Percentiles rank a stretch among this genome's conserved stretches.
Evolutionary conservation across 2,329 filamentous ascomycete genomes (phyloP).

Genomic region (Sphaerulina populicola): DNA sequence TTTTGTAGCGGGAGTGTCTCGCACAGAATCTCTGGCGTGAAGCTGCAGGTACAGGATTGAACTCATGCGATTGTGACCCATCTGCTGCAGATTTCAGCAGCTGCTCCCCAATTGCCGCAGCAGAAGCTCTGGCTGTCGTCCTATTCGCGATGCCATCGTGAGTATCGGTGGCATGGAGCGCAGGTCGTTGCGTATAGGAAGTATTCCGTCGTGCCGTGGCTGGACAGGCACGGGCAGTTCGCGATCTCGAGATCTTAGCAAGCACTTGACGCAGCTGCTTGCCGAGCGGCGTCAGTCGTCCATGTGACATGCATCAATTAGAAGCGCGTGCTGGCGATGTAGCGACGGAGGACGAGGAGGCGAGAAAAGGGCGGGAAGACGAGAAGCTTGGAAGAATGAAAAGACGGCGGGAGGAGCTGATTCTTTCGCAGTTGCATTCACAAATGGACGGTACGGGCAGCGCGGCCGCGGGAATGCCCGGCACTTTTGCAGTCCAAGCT

Average conservation of each 20-base stretch:
- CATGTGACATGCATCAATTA: slow-evolving; percentile 31
- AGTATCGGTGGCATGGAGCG: not conserved
- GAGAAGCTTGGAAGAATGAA: not conserved
- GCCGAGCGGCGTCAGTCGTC: slow-evolving; percentile 30
- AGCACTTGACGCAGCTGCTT: slow-evolving; percentile 28
- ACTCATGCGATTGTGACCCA: too few species aligned
- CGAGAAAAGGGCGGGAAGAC: not conserved
- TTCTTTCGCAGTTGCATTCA: not conserved
- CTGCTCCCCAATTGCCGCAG: not conserved
- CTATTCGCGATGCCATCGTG: slow-evolving; percentile 2
- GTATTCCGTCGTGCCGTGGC: not conserved
- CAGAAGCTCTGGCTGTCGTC: not conserved
- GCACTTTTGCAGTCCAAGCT: not conserved
- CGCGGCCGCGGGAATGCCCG: not conserved
- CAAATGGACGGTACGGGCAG: too few species aligned
- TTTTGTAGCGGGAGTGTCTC: slow-evolving; percentile 1
- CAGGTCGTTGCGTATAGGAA: not conserved
- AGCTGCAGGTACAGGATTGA: not conserved
- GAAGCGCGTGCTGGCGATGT: not conserved
- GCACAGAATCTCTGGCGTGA: not conserved
- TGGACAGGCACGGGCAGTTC: not conserved
- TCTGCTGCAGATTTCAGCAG: not conserved
- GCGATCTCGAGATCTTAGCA: slow-evolving; percentile 9
- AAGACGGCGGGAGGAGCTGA: not conserved
- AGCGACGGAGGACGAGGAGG: slow-evolving; percentile 1